Evolutionary conservation across 257 asterid genomes (phyloP), one percentile per base, ranked within the genome.

Genomic region (Salvia rosmarinus): DNA sequence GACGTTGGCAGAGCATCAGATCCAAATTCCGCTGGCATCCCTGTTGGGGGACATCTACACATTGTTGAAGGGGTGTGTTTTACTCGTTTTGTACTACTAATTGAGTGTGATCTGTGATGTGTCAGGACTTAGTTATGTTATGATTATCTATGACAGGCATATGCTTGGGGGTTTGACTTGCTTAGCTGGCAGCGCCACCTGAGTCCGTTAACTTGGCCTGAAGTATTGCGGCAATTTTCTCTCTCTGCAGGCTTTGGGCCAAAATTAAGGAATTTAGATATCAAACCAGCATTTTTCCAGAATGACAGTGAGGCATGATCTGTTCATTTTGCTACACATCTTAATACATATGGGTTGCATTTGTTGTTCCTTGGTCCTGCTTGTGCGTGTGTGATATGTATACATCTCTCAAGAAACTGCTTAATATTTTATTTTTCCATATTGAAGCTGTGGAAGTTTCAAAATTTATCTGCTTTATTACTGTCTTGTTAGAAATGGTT

Each of bases 201-300:
- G 72, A 89, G 78, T 80, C 89, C 95, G 17, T 73, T 86, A 79
- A 93, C 97, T 28, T 93, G 98, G 97, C 97, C 98, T 77, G 98
- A 93, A 81, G 83, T 93, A 74, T 77, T 93, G 72, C 81, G 98
- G 75, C 98, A 93, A 65, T 85, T 93, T 70, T 96, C 96, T 75
- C 90, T 93, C 40, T 84, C 97, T 75, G 97, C 95, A 40, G 96
- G 97, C 64, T 86, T 90, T 72, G 98, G 98, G 66, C 97, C 96
- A 35, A 85, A 87, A 72, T 61, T 93, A 84, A 89, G 84, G 84
- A 88, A 83, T 70, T 67, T 64, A 28, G 76, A 73, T 71, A 55
- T 68, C 34, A 82, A 81, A 65, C 80, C 75, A 28, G 75, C 81
- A 34, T 37, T 56, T 75, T 60, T 55, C 32, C 85, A 73, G 65